Evolutionary conservation across 1,139 yeast genomes (phyloP).

Genomic region (Eremothecium sinecaudum): DNA sequence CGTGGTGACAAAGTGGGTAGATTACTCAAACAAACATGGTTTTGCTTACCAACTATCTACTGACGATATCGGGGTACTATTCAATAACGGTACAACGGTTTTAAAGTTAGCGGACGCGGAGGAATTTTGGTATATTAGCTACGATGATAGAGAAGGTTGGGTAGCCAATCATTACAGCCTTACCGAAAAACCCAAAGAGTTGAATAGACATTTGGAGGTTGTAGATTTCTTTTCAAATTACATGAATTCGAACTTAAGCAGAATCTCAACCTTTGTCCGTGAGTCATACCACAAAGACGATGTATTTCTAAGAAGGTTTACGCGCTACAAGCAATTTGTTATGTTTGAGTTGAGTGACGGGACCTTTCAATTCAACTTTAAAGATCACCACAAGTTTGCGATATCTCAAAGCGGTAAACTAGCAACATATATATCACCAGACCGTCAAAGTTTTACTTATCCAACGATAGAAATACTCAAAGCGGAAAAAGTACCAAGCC

Average conservation of each 20-base stretch:
- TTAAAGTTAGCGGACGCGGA: conserved; percentile 57
- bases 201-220: conserved; percentile 66
- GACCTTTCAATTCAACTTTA: conserved; percentile 85
- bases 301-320: conserved; percentile 69
- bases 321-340: conserved; percentile 67
- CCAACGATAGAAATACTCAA: conserved; percentile 52
- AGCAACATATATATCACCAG: conserved; percentile 74
- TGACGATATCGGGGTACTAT: conserved; percentile 85
- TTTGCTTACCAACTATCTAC: conserved; percentile 87
- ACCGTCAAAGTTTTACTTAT: conserved; percentile 62
- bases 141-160: conserved; percentile 63
- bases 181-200: conserved; percentile 48
- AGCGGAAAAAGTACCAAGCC: conserved; percentile 54
- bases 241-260: conserved; percentile 72
- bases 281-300: conserved; percentile 44
- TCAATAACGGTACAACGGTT: conserved; percentile 74
- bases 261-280: conserved; percentile 47
- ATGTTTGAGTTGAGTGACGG: conserved; percentile 95
- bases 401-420: conserved; percentile 66
- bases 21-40: conserved; percentile 92
- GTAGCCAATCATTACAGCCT: conserved; percentile 54
- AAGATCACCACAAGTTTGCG: conserved; percentile 86
- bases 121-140: conserved; percentile 51
- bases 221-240: conserved; percentile 77
- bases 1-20: conserved; percentile 93